Evolutionary conservation across 2,329 filamentous ascomycete species (phyloP).

Genomic region (Fonsecaea pugnacius): DNA sequence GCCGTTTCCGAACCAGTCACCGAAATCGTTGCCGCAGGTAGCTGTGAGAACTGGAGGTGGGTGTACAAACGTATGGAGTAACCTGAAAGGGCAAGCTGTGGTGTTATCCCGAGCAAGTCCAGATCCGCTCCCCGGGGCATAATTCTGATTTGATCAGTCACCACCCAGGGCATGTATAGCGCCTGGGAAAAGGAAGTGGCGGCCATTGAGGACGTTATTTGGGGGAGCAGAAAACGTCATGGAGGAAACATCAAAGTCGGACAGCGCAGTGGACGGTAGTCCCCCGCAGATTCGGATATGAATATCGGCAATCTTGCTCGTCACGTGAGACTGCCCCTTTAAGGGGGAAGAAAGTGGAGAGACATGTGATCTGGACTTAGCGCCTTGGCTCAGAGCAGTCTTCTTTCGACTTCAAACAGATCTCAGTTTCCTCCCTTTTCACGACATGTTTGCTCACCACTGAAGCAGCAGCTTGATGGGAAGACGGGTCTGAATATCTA

Average conservation of each 20-base stretch:
- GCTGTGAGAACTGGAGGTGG: neutral
- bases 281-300: slow-evolving; percentile 8
- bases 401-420: slow-evolving; percentile 8
- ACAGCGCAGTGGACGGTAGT: neutral
- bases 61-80: neutral
- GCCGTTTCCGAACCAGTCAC: slow-evolving; percentile 17
- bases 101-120: neutral
- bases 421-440: neutral
- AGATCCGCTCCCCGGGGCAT: neutral
- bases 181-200: neutral
- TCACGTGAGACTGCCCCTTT: neutral
- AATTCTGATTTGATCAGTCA: neutral
- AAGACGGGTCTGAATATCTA: neutral
- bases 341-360: neutral
- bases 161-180: neutral
- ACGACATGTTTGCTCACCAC: neutral
- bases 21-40: slow-evolving; percentile 21
- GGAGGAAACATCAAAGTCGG: neutral
- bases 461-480: neutral
- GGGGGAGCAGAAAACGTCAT: slow-evolving; percentile 1
- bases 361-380: neutral
- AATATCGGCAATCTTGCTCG: slow-evolving; percentile 3
- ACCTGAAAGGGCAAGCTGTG: neutral
- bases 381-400: slow-evolving; percentile 5
- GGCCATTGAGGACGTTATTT: neutral